Base-by-base conservation (phyloP, 352 stramenopile genomes). In the Halophytophthora batemanensis region DNA sequence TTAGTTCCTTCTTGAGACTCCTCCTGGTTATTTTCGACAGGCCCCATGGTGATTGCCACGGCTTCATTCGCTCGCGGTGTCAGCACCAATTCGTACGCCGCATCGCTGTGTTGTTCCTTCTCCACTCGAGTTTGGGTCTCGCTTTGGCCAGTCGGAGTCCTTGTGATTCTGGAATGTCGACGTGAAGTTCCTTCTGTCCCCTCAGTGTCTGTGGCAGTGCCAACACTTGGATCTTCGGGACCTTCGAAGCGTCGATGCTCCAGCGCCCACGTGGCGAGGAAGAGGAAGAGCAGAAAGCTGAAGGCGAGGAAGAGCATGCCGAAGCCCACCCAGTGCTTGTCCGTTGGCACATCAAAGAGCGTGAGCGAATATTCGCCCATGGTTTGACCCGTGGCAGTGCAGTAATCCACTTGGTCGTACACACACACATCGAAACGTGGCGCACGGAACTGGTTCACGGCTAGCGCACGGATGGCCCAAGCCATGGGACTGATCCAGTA, bases 401-500 rank as follows among this genome's bases (percentile, higher is more conserved):
- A 79, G 41, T 72, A 69, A 43, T 69, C 53, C 34, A 69, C 59
- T 5, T 25, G 56, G 11, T 69, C 37, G 33, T 74, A 82, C 13
- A 50, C 44, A 22, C 69, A 74, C 7, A 75, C 50, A 18, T 77
- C 49, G 40, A 77, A 74, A 12, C 39, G 45, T 40, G 51, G 21
- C 6, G 70, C 64, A 18, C 57, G 48, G 46, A 71, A 82, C 39
- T 82, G 56, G 40, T 76, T 78, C 15, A 82, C 54, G 21, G 53
- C 45, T 2, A 68, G 36, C 39, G 59, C 45, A 6, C 59, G 54
- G 45, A 72, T 58, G 29, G 55, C 42, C 71, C 71, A 57, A 13
- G 66, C 52, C 6, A 87, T 57, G 0, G 76, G 77, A 17, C 74
- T 75, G 1, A 61, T 52, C 58, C 64, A 86, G 42, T 74, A 74